Evolutionary conservation across 2,329 filamentous ascomycete genomes (phyloP).

Genomic region (Neonectria hederae): DNA sequence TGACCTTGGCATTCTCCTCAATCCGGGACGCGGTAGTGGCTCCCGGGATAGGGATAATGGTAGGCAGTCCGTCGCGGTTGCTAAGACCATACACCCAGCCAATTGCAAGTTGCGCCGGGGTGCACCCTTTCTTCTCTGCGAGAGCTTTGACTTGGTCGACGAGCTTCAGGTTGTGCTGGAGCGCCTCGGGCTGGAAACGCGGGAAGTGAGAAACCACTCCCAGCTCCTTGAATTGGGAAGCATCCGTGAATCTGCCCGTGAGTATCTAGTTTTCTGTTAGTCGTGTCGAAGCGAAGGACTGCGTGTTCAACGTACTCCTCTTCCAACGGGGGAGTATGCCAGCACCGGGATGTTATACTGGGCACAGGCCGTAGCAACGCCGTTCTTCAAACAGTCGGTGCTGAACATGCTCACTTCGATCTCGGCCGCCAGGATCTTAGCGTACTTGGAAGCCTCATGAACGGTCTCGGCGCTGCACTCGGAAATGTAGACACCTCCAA

Average conservation of each 20-base stretch:
- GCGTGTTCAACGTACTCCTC: conserved; percentile 52
- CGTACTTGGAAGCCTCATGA: conserved; percentile 55
- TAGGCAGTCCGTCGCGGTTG: conserved; percentile 60
- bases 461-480: conserved; percentile 62
- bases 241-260: conserved; percentile 40
- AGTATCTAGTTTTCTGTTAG: conserved; percentile 42
- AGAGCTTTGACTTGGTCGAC: conserved; percentile 65
- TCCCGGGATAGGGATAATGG: conserved; percentile 73
- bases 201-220: conserved; percentile 52
- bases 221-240: conserved; percentile 35
- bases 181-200: conserved; percentile 70
- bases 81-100: conserved; percentile 67
- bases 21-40: conserved; percentile 66
- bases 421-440: conserved; percentile 60
- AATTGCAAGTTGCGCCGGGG: conserved; percentile 72
- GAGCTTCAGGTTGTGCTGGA: conserved; percentile 71
- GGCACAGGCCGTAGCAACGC: conserved; percentile 63
- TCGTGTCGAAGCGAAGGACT: background rate
- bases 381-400: conserved; percentile 60
- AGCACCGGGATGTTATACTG: conserved; percentile 75
- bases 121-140: conserved; percentile 68
- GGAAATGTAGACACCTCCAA: conserved; percentile 62
- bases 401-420: conserved; percentile 63
- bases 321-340: conserved; percentile 77
- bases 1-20: conserved; percentile 65